Conservation (phyloP, 2,329 filamentous ascomycete species). For the Aureobasidium zeae region DNA sequence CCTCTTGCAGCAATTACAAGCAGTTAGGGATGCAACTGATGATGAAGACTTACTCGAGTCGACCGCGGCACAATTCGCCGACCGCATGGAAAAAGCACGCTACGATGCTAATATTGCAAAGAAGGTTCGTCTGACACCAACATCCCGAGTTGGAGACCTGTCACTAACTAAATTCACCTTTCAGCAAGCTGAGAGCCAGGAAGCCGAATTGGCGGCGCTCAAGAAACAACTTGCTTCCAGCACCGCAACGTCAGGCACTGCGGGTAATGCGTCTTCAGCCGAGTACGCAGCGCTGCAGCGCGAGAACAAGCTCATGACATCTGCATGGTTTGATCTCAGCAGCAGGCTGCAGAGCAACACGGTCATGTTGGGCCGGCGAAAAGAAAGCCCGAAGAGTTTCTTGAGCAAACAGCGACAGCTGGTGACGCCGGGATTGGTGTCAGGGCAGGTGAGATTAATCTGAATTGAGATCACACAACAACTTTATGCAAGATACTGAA, state of each 20-base stretch:
- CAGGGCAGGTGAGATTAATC: slow-evolving; percentile 16
- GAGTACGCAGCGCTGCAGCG: slow-evolving; percentile 61
- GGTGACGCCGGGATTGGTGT: slow-evolving; percentile 21
- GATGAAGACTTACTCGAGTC: slow-evolving; percentile 15
- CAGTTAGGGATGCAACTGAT: slow-evolving; percentile 16
- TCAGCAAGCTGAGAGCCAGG: slow-evolving; percentile 13
- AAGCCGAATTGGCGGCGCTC: slow-evolving; percentile 9
- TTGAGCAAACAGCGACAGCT: slow-evolving; percentile 66
- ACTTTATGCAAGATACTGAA: too few species aligned
- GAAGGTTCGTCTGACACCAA: slow-evolving; percentile 8
- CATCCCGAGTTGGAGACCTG: background rate
- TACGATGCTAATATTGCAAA: slow-evolving; percentile 3
- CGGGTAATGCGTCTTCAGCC: slow-evolving; percentile 3
- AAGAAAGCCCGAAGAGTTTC: slow-evolving; percentile 71
- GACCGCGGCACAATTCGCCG: slow-evolving; percentile 16
- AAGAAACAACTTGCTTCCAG: slow-evolving; percentile 12
- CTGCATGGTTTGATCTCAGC: slow-evolving; percentile 80
- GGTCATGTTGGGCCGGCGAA: slow-evolving; percentile 64
- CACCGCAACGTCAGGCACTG: background rate
- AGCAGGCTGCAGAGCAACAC: slow-evolving; percentile 74
- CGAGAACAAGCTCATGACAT: slow-evolving; percentile 68
- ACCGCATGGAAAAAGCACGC: slow-evolving; percentile 18
- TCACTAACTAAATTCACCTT: background rate
- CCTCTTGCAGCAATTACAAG: slow-evolving; percentile 19
- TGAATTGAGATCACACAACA: too few species aligned